Evolutionary conservation across 139 green algal genomes (phyloP).

Genomic region (Ettlia oleoabundans): DNA sequence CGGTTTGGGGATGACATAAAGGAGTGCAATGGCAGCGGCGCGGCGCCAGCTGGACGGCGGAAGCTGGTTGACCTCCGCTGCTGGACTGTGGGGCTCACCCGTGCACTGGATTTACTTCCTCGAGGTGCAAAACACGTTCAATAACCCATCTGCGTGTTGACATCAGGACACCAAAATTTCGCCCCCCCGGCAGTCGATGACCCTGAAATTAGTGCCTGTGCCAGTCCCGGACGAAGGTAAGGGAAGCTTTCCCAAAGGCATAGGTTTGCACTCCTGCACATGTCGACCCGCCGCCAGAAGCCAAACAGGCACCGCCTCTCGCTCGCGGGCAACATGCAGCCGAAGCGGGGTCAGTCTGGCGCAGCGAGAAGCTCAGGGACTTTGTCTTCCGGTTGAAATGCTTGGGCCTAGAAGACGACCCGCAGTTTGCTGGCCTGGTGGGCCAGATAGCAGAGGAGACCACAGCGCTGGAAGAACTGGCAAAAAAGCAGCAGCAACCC

Average conservation of each 20-base stretch:
- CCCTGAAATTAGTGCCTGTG: slow-evolving; percentile 13
- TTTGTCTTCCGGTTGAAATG: slow-evolving; percentile 28
- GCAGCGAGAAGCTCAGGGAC: slow-evolving; percentile 29
- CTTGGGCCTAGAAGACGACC: slow-evolving; percentile 40
- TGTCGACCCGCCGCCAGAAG: too few relatives aligned
- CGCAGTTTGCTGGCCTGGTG: slow-evolving; percentile 15
- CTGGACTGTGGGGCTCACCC: too few relatives aligned
- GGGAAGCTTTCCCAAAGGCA: not conserved
- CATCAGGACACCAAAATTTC: too few relatives aligned
- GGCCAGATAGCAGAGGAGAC: slow-evolving; percentile 20
- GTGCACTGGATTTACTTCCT: too few relatives aligned
- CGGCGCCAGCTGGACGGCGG: too few relatives aligned
- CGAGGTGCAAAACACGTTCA: too few relatives aligned
- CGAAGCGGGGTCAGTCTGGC: slow-evolving; percentile 49
- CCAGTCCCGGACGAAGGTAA: slow-evolving; percentile 24
- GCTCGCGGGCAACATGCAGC: not conserved
- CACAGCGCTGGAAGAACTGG: slow-evolving; percentile 34
- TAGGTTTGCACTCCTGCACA: too few relatives aligned
- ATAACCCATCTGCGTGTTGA: too few relatives aligned
- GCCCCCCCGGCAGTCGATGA: not conserved
- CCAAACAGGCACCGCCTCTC: too few relatives aligned
- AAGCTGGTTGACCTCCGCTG: too few relatives aligned
- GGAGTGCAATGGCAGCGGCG: too few relatives aligned
- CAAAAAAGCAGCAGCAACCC: slow-evolving; percentile 22
- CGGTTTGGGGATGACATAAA: too few relatives aligned